Evolutionary conservation across 23 red algal species (phyloP), one percentile per base, ranked within the genome.

Genomic region (Gracilaria caudata): DNA sequence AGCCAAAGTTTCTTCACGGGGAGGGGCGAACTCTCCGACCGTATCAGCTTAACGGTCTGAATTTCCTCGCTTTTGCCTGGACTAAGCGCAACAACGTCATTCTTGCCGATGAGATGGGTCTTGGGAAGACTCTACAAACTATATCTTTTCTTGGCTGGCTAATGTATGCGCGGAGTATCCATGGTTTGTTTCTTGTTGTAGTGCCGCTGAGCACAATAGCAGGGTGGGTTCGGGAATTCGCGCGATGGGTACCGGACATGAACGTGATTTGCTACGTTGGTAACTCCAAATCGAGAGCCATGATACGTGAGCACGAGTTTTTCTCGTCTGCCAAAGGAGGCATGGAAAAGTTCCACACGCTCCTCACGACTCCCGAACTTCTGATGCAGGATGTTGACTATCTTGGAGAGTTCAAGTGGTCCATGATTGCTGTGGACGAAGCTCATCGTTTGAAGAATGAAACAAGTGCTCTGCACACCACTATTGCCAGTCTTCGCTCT

Each of bases 381-480:
- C 74, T 94, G n/a, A 92, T 98, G 90, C 55, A 77, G 43, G 95
- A 98, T 65, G 28, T 80, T 41, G 76, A 72, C 24, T 83, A 98
- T 23, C 77, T 98, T 51, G 45, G 44, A 10, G 44, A 55, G 20
- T 58, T 98, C 17, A 71, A 90, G 51, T 98, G 89, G 83, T 85
- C 95, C 26, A 81, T 98, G 57, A 65, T 98, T 61, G 90, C 95
- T 20, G 84, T 98, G 16, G 95, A 98, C 74, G 95, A 98, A 77
- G 95, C 95, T 7, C 95, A 98, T 77, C 90, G 95, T 38, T 73
- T 98, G 33, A 98, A 98, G 87, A 98, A 98, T 81, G 90, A 98
- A 78, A 82, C 82, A 11, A 90, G 84, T 78, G 77, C 89, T 34
- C 38, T 98, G 21, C 89, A 94, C 44, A 63, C 34, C 21, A 80